Evolutionary conservation across 352 stramenopile genomes (phyloP).

Genomic region (Phytophthora vignae): DNA sequence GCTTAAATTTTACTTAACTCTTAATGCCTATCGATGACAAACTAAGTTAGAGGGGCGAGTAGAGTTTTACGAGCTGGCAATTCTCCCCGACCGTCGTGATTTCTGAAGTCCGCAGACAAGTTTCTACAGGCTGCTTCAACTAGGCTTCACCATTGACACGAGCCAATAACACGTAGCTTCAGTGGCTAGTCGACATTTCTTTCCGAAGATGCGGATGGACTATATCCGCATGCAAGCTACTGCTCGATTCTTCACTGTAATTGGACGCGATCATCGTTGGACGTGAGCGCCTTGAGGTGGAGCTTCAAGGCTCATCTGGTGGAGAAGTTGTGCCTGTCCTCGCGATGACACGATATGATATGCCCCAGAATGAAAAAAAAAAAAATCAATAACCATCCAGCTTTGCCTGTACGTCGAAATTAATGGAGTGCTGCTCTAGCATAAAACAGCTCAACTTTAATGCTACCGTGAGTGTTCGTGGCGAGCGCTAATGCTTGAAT

Average conservation of each 20-base stretch:
- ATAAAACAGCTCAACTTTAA: background rate
- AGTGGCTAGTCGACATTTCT: background rate
- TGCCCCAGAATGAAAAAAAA: background rate
- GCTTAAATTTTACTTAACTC: rapidly evolving
- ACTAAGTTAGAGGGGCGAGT: too few species aligned
- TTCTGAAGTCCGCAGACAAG: too few species aligned
- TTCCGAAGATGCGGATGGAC: too few species aligned
- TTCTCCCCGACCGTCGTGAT: too few species aligned
- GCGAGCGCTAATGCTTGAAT: background rate
- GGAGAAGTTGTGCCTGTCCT: constrained; percentile 7
- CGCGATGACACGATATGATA: constrained; percentile 3
- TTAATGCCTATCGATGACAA: too few species aligned
- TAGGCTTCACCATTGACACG: too few species aligned
- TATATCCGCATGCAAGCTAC: too few species aligned
- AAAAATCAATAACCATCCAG: background rate
- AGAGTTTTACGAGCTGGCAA: too few species aligned
- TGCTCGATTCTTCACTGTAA: too few species aligned
- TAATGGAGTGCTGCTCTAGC: background rate
- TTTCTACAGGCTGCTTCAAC: too few species aligned
- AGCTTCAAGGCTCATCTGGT: constrained; percentile 5
- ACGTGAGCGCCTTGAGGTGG: background rate
- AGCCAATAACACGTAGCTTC: too few species aligned
- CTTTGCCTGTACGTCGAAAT: background rate
- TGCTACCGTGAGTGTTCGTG: background rate
- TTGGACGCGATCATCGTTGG: constrained; percentile 15